Percentiles rank a stretch among this genome's conserved stretches.
phyloP scores from a whole-genome alignment of 257 asterid species.

The Salvia miltiorrhiza region DNA sequence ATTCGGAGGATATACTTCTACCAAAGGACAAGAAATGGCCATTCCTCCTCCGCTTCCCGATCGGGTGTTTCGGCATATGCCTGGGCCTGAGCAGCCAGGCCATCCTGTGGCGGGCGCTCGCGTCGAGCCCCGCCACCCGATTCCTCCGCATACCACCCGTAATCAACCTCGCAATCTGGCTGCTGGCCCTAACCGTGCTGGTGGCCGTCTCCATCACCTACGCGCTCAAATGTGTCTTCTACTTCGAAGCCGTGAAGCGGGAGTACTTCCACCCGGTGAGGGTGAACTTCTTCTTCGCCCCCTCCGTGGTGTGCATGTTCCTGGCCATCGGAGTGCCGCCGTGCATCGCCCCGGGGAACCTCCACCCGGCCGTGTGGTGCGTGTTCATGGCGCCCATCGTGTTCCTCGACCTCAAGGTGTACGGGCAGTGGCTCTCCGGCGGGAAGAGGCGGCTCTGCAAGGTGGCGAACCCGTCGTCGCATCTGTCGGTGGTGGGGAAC shows the following conservation, averaged over 20 bases:
- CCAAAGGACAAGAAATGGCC: slow-evolving; percentile 91
- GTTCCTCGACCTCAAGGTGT: slow-evolving; percentile 75
- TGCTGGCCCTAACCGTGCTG: slow-evolving; percentile 54
- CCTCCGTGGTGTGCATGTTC: slow-evolving; percentile 89
- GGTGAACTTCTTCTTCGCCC: slow-evolving; percentile 95
- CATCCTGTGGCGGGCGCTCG: slow-evolving; percentile 67
- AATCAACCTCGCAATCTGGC: slow-evolving; percentile 73
- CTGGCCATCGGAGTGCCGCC: slow-evolving; percentile 77
- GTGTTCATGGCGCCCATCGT: slow-evolving; percentile 59
- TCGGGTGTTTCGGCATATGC: slow-evolving; percentile 88
- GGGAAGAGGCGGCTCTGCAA: slow-evolving; percentile 71
- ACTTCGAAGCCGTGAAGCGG: slow-evolving; percentile 85
- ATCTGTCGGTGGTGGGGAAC: slow-evolving; percentile 82
- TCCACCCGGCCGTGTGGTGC: slow-evolving; percentile 73
- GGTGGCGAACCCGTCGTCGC: slow-evolving; percentile 92
- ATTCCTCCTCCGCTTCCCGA: slow-evolving; percentile 89
- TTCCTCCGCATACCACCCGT: slow-evolving; percentile 67
- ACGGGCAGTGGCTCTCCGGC: slow-evolving; percentile 96
- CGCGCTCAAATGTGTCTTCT: slow-evolving; percentile 56
- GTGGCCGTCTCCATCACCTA: slow-evolving; percentile 59
- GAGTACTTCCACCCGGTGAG: slow-evolving; percentile 86
- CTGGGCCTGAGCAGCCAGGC: slow-evolving; percentile 94
- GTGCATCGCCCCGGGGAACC: slow-evolving; percentile 26
- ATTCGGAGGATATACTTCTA: slow-evolving; percentile 78
- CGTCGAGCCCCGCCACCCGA: slow-evolving; percentile 59